These are phyloP conservation scores for Penicillium manginii DNA, from an alignment of 495 filamentous ascomycete genomes.

Conservation along the genomic window DNA sequence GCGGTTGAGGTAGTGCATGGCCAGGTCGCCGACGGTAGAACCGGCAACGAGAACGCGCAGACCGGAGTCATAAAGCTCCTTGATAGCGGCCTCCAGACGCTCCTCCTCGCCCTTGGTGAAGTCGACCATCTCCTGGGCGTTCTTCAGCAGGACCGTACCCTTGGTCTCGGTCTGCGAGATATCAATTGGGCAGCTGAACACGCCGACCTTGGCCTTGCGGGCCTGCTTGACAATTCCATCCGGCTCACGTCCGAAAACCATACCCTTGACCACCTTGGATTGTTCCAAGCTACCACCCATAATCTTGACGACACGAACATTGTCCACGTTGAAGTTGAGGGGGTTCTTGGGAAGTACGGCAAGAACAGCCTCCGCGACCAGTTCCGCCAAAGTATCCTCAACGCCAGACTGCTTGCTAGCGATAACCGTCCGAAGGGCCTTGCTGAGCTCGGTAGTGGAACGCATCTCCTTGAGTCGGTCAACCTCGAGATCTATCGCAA, in stretches of 20 bases:
- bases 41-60: conserved; percentile 90
- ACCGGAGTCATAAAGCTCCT: conserved; percentile 93
- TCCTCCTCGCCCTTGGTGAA: conserved; percentile 97
- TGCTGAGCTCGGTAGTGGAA: conserved; percentile 80
- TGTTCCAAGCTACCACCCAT: conserved; percentile 97
- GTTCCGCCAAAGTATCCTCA: conserved; percentile 80
- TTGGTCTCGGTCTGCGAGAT: conserved; percentile 98
- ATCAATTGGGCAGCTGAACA: conserved; percentile 96
- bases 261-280: conserved; percentile 92
- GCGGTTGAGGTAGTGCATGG: conserved; percentile 96
- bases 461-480: conserved; percentile 87
- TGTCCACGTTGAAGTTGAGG: conserved; percentile 99
- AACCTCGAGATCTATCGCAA: conserved; percentile 73
- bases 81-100: conserved; percentile 87
- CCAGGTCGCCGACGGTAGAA: conserved; percentile 89
- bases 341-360: conserved; percentile 96
- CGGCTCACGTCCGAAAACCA: conserved; percentile 95
- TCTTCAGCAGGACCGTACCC: conserved; percentile 98
- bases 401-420: conserved; percentile 94
- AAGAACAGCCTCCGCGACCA: conserved; percentile 93
- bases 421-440: conserved; percentile 93
- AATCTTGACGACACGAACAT: conserved; percentile 98
- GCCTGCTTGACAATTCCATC: conserved; percentile 89
- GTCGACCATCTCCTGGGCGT: conserved; percentile 97
- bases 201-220: conserved; percentile 90